A percentile compares a stretch with the other conserved stretches of the same genome.
Evolutionary conservation across 371 early-diverging fungal genomes (phyloP).

Genomic region (Coemansia sp.): DNA sequence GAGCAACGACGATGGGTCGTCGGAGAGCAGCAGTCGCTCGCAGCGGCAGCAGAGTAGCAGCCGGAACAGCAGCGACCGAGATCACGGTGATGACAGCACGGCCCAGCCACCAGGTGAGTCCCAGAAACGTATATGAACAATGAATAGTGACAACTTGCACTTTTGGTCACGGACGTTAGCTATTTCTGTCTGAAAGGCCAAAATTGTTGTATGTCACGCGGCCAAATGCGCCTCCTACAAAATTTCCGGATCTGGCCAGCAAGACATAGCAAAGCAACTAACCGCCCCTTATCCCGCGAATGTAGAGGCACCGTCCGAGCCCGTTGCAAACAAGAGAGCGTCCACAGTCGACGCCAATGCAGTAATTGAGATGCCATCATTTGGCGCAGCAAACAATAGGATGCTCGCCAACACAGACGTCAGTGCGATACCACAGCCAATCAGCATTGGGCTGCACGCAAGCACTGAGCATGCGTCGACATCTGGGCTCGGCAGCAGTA

Average conservation of each 20-base stretch:
- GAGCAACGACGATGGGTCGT: neutral
- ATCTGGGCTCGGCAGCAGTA: neutral
- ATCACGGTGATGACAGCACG: constrained; percentile 5
- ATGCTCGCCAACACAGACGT: neutral
- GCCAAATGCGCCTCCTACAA: neutral
- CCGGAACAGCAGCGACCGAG: neutral
- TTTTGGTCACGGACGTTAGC: neutral
- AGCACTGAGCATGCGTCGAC: neutral
- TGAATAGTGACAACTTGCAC: neutral
- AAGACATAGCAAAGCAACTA: neutral
- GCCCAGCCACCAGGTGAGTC: constrained; percentile 15
- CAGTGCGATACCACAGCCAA: neutral
- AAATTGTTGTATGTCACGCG: neutral
- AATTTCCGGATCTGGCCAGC: neutral
- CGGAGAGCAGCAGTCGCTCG: constrained; percentile 6
- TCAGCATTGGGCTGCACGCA: neutral
- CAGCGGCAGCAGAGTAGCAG: neutral
- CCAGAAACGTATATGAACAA: neutral
- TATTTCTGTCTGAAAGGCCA: neutral
- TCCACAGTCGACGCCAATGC: neutral
- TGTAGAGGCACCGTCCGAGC: constrained; percentile 1
- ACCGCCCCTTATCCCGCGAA: neutral
- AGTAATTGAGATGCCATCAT: constrained; percentile 2
- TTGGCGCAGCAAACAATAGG: neutral
- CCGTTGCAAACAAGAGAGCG: neutral